Conservation (phyloP, 2,329 filamentous ascomycete genomes). For the Diaporthe longicolla region DNA sequence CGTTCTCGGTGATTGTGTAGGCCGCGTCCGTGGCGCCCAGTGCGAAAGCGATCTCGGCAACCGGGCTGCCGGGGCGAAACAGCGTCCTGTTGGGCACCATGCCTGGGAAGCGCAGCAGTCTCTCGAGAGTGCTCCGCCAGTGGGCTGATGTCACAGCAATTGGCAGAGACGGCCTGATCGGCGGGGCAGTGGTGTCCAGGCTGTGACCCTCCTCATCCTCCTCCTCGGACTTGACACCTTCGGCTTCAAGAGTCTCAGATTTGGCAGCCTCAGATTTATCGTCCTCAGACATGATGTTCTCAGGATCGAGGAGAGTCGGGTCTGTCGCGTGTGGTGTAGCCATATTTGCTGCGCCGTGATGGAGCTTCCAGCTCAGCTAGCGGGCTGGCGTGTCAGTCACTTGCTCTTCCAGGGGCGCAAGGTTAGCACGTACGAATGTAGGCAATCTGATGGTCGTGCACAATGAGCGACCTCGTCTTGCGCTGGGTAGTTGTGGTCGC, state of each 20-base stretch:
- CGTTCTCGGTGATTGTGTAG: background rate
- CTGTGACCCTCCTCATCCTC: background rate
- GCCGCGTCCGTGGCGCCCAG: background rate
- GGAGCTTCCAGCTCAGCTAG: background rate
- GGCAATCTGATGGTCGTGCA: too few species aligned
- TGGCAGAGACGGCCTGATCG: too few species aligned
- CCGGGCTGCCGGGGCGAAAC: background rate
- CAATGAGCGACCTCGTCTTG: too few species aligned
- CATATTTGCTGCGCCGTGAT: background rate
- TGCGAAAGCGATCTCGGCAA: background rate
- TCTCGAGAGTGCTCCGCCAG: background rate
- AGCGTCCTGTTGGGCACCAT: background rate
- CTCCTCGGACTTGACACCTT: too few species aligned
- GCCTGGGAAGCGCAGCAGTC: conserved; percentile 7
- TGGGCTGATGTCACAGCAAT: background rate
- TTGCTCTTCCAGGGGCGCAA: background rate
- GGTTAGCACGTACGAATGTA: too few species aligned
- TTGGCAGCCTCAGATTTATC: too few species aligned
- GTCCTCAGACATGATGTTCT: background rate
- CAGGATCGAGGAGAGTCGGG: too few species aligned
- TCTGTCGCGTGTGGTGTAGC: background rate
- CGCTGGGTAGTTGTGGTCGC: too few species aligned
- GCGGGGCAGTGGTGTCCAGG: too few species aligned
- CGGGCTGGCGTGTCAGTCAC: background rate
- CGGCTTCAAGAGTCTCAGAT: background rate